Conservation (phyloP, 306 rosid genomes). For the Malus asiatica region DNA sequence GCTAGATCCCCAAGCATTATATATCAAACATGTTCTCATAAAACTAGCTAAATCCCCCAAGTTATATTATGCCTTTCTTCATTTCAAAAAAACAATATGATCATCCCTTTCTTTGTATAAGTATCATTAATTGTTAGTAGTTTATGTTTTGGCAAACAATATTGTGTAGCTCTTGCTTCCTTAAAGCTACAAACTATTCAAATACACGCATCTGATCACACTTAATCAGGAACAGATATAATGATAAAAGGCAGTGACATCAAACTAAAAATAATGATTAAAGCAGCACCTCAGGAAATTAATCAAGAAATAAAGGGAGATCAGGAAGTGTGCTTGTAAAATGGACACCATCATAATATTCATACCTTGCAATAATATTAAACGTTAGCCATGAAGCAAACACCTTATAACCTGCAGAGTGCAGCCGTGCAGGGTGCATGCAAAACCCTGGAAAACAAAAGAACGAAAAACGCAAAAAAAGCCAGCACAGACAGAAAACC, state of each 20-base stretch:
- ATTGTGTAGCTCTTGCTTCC: background rate
- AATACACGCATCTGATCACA: background rate
- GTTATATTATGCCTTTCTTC: background rate
- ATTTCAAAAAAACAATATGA: background rate
- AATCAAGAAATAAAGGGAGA: background rate
- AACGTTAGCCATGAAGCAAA: background rate
- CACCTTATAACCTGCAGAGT: background rate
- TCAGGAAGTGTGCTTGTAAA: background rate
- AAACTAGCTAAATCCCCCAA: background rate
- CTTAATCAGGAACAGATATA: background rate
- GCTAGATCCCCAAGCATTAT: background rate
- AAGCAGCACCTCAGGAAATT: background rate
- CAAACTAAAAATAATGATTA: background rate
- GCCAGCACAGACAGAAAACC: constrained; percentile 11
- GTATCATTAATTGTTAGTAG: too few relatives aligned
- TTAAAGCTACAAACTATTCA: background rate
- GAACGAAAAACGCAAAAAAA: background rate
- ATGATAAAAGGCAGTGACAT: background rate
- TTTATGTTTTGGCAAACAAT: background rate
- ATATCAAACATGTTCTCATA: background rate
- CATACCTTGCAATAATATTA: background rate
- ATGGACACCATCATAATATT: background rate
- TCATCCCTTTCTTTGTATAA: background rate
- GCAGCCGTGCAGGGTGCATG: background rate
- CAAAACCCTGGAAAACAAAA: background rate